Conservation (phyloP, 176 grass and related monocot genomes). For the Oryza officinalis region DNA sequence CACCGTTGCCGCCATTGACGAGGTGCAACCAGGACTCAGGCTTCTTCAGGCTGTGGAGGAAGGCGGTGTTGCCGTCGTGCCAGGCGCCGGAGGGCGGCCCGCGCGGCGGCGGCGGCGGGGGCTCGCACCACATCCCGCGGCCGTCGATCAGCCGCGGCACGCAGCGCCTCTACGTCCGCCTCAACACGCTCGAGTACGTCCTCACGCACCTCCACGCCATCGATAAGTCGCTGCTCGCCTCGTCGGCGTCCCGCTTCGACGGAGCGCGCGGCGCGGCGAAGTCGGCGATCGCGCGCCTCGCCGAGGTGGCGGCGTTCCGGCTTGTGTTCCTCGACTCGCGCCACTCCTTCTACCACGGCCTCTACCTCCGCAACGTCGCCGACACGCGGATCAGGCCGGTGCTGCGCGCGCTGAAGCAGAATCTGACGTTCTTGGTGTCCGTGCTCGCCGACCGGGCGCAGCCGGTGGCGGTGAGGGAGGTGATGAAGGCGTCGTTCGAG, state of each 20-base stretch:
- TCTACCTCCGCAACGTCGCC: slow-evolving; percentile 48
- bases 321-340: slow-evolving; percentile 76
- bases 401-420: slow-evolving; percentile 72
- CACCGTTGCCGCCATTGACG: slow-evolving; percentile 67
- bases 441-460: slow-evolving; percentile 64
- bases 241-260: slow-evolving; percentile 47
- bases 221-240: slow-evolving; percentile 48
- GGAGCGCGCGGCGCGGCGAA: slow-evolving; percentile 48
- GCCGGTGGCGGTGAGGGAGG: slow-evolving; percentile 59
- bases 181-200: slow-evolving; percentile 91
- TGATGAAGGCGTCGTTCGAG: slow-evolving; percentile 66
- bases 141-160: slow-evolving; percentile 90
- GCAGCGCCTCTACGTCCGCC: slow-evolving; percentile 85
- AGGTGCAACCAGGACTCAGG: slow-evolving; percentile 88
- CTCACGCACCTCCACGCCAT: slow-evolving; percentile 61
- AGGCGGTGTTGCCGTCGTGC: slow-evolving; percentile 65
- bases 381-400: slow-evolving; percentile 54
- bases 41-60: slow-evolving; percentile 79
- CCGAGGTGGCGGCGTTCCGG: slow-evolving; percentile 73
- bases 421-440: slow-evolving; percentile 66
- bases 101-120: background rate
- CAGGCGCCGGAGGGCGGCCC: slow-evolving; percentile 38
- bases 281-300: slow-evolving; percentile 57
- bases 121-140: slow-evolving; percentile 48
- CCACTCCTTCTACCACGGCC: slow-evolving; percentile 58